A percentile compares a stretch with the other conserved stretches of the same genome.
These are phyloP conservation scores for Arthrobotrys musiformis DNA, from an alignment of 2,329 filamentous ascomycete genomes.

Conservation along the genomic window DNA sequence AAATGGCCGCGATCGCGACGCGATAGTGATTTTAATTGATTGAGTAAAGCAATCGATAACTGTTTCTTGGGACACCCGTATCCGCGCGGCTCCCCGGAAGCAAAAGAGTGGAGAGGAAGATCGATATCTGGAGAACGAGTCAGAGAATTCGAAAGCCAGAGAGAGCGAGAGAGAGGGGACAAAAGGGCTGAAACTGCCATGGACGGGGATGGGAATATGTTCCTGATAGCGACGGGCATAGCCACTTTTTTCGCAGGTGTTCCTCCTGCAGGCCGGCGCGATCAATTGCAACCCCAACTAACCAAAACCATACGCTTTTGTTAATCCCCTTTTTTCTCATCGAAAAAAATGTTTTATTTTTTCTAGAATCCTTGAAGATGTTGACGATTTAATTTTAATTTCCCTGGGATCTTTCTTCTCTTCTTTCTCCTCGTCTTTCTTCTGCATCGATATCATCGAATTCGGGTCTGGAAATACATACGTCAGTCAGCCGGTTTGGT, in stretches of 20 bases:
- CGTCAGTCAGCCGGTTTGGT: background rate
- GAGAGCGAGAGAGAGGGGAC: background rate
- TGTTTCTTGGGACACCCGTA: conserved; percentile 7
- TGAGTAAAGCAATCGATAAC: background rate
- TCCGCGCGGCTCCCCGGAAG: conserved; percentile 30
- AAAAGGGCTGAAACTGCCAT: conserved; percentile 7
- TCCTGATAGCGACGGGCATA: conserved; percentile 53
- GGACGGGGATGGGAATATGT: conserved; percentile 15
- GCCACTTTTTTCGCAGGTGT: conserved; percentile 18
- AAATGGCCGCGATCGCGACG: background rate
- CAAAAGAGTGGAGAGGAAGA: background rate
- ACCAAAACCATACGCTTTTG: background rate
- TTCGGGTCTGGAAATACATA: background rate
- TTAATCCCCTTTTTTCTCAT: conserved; percentile 5
- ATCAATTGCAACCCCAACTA: conserved; percentile 25
- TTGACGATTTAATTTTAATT: background rate
- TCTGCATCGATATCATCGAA: background rate
- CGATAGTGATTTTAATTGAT: background rate
- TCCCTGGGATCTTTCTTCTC: background rate
- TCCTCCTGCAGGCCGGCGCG: conserved; percentile 7
- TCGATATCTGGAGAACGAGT: background rate
- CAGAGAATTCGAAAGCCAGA: too few relatives aligned
- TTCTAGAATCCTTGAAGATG: background rate
- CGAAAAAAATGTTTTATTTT: background rate
- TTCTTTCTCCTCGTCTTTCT: background rate